Conservation (phyloP, 1,284 basidiomycete genomes). For the Moniliophthora roreri region DNA sequence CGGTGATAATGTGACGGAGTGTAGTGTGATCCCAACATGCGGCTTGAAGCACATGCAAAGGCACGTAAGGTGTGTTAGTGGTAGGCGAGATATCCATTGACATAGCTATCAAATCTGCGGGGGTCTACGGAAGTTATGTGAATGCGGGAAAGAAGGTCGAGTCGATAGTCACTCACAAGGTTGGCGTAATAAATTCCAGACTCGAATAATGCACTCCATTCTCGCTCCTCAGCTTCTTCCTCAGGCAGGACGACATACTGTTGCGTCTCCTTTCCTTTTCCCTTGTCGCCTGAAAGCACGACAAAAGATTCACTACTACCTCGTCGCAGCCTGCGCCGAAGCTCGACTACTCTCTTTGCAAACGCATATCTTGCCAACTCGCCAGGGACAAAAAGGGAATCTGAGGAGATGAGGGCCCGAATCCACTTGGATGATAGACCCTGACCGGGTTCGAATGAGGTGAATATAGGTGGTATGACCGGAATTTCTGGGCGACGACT, state of each 20-base stretch:
- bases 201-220: constrained; percentile 74
- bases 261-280: constrained; percentile 5
- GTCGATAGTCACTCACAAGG: constrained; percentile 58
- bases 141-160: constrained; percentile 5
- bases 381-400: constrained; percentile 77
- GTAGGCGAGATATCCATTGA: constrained; percentile 72
- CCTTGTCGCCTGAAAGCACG: constrained; percentile 39
- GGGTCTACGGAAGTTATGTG: constrained; percentile 41
- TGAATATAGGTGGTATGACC: constrained; percentile 13
- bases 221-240: constrained; percentile 54
- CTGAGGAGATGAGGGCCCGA: constrained; percentile 72
- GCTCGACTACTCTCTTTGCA: constrained; percentile 74
- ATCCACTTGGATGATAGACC: constrained; percentile 77
- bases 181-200: constrained; percentile 86
- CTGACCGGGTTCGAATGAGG: constrained; percentile 62
- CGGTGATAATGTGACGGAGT: constrained; percentile 57
- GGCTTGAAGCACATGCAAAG: constrained; percentile 66
- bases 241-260: constrained; percentile 29
- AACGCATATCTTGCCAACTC: constrained; percentile 84
- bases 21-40: constrained; percentile 77
- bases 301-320: not conserved
- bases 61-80: constrained; percentile 70
- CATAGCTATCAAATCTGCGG: constrained; percentile 76
- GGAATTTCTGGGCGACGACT: not conserved
- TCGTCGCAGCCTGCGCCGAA: constrained; percentile 36